phyloP scores from a whole-genome alignment of 2,329 filamentous ascomycete species.

The Chalaropsis thielavioides region DNA sequence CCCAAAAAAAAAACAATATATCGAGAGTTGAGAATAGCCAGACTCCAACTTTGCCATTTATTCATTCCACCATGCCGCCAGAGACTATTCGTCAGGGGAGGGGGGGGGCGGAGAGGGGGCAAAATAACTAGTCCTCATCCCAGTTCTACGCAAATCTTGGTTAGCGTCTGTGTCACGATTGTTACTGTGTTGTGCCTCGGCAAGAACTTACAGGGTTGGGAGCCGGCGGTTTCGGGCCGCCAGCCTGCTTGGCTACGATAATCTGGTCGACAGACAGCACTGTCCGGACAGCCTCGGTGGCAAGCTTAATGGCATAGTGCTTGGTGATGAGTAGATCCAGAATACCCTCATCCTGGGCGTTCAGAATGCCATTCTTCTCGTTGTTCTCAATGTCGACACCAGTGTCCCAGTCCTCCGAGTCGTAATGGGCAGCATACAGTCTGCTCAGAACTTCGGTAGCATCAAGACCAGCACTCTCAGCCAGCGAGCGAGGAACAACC shows the following conservation, averaged over 20 bases:
- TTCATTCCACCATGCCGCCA: conserved; percentile 19
- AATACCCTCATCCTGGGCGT: conserved; percentile 77
- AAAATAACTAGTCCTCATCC: conserved; percentile 42
- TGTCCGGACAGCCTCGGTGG: conserved; percentile 85
- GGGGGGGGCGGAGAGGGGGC: not conserved
- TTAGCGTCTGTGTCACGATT: conserved; percentile 22
- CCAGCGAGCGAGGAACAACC: conserved; percentile 83
- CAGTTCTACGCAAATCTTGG: conserved; percentile 34
- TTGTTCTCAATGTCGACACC: conserved; percentile 91
- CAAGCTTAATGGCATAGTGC: conserved; percentile 92
- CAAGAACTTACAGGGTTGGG: conserved; percentile 61
- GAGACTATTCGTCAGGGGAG: not conserved
- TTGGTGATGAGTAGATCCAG: conserved; percentile 85
- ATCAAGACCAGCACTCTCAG: conserved; percentile 88
- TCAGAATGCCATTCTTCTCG: conserved; percentile 64
- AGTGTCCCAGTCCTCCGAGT: conserved; percentile 75
- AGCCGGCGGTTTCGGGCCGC: conserved; percentile 89
- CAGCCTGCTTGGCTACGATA: conserved; percentile 92
- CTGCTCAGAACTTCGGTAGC: conserved; percentile 91
- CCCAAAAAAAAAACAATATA: not conserved
- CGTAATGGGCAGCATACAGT: conserved; percentile 83
- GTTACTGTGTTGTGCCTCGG: conserved; percentile 22
- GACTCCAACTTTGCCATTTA: conserved; percentile 15
- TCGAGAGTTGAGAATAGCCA: conserved; percentile 1
- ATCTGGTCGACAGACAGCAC: conserved; percentile 97